Conservation (phyloP, 2,329 filamentous ascomycete genomes). For the Colletotrichum lindemuthianum region DNA sequence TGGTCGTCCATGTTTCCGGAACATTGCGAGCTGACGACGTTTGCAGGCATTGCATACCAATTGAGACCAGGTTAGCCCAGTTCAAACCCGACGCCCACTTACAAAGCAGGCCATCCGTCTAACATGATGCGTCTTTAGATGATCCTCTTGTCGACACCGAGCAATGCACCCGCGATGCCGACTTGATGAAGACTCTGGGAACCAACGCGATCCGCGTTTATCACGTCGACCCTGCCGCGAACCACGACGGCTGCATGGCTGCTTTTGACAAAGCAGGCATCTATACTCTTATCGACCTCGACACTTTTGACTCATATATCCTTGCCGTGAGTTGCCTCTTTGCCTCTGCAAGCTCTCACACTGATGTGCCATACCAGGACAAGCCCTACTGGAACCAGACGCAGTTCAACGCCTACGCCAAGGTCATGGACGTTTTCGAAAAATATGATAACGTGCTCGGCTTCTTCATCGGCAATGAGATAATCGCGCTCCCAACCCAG, state of each 20-base stretch:
- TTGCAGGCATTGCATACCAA: slow-evolving; percentile 77
- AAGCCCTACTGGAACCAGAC: slow-evolving; percentile 76
- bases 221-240: slow-evolving; percentile 77
- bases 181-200: slow-evolving; percentile 81
- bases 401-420: slow-evolving; percentile 74
- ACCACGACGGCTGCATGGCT: slow-evolving; percentile 85
- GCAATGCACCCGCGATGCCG: slow-evolving; percentile 81
- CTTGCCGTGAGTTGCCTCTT: slow-evolving; percentile 58
- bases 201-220: slow-evolving; percentile 90
- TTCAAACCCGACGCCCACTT: slow-evolving; percentile 3
- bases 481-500: slow-evolving; percentile 71
- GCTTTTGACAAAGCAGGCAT: slow-evolving; percentile 83
- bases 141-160: slow-evolving; percentile 81
- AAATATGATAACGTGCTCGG: slow-evolving; percentile 83
- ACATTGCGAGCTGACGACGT: slow-evolving; percentile 21
- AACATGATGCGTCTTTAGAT: slow-evolving; percentile 46
- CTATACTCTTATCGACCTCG: slow-evolving; percentile 86
- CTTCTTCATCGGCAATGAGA: slow-evolving; percentile 90
- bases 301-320: slow-evolving; percentile 77
- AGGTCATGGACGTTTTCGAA: slow-evolving; percentile 81
- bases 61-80: slow-evolving; percentile 53
- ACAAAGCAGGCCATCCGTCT: slow-evolving; percentile 10
- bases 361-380: slow-evolving; percentile 50
- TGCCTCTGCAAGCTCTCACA: background rate
- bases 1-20: background rate